phyloP scores from a whole-genome alignment of 495 filamentous ascomycete genomes.

The Ascobolus immersus region DNA sequence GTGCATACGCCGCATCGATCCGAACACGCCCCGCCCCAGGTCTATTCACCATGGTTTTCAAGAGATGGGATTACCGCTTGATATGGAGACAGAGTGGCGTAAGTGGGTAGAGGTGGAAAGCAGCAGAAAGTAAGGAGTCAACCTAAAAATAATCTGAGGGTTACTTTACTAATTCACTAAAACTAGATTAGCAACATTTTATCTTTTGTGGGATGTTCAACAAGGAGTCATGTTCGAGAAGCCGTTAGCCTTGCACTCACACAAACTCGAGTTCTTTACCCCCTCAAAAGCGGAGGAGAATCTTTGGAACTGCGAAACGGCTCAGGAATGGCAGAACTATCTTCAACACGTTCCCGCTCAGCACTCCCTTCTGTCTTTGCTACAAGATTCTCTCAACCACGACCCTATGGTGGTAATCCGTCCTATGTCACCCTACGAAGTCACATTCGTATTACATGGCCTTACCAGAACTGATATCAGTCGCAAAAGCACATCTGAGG shows the following conservation, averaged over 20 bases:
- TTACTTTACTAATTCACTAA: background rate
- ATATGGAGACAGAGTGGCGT: slow-evolving; percentile 14
- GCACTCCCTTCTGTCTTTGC: slow-evolving; percentile 10
- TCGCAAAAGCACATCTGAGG: no score
- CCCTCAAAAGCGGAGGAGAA: slow-evolving; percentile 10
- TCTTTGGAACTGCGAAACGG: slow-evolving; percentile 13
- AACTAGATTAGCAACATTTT: slow-evolving; percentile 12
- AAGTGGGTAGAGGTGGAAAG: slow-evolving; percentile 16
- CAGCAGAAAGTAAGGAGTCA: slow-evolving; percentile 10
- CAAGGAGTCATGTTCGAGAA: slow-evolving; percentile 15
- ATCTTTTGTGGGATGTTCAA: slow-evolving; percentile 16
- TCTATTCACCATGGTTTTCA: slow-evolving; percentile 10
- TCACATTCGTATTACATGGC: no score
- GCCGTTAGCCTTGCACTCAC: slow-evolving; percentile 14
- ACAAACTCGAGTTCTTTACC: slow-evolving; percentile 12
- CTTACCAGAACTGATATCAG: no score
- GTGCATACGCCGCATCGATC: slow-evolving; percentile 8
- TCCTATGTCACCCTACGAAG: no score
- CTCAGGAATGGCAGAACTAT: slow-evolving; percentile 12
- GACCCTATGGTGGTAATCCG: slow-evolving; percentile 15
- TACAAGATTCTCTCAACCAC: slow-evolving; percentile 14
- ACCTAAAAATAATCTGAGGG: background rate
- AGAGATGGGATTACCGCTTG: slow-evolving; percentile 14
- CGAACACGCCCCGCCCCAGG: slow-evolving; percentile 10
- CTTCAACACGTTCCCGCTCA: slow-evolving; percentile 11